These are phyloP conservation scores for Fusarium sp. DNA, from an alignment of 2,329 filamentous ascomycete genomes.

Conservation along the genomic window DNA sequence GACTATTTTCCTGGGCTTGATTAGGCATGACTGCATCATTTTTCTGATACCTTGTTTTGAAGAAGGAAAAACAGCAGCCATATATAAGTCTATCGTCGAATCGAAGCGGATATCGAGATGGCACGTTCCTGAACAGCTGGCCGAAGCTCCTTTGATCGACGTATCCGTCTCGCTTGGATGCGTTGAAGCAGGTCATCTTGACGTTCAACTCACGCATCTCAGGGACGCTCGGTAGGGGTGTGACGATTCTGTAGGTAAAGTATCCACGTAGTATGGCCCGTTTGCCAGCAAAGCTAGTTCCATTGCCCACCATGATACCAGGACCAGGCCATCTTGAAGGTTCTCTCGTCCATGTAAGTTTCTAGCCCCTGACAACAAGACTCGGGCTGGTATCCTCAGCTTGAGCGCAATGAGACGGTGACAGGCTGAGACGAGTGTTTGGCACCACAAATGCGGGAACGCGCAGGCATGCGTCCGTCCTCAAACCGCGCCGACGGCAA, in stretches of 20 bases:
- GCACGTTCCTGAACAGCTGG: constrained; percentile 39
- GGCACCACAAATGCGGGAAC: constrained; percentile 44
- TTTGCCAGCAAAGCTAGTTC: constrained; percentile 27
- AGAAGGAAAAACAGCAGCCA: background rate
- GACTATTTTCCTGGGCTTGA: constrained; percentile 10
- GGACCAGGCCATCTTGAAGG: constrained; percentile 33
- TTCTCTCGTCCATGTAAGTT: constrained; percentile 26
- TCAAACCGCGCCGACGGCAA: constrained; percentile 50
- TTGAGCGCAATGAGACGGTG: constrained; percentile 45
- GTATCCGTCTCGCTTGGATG: constrained; percentile 37
- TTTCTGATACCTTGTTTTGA: background rate
- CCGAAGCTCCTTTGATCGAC: constrained; percentile 43
- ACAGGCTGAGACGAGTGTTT: constrained; percentile 48
- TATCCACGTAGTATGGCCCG: constrained; percentile 25
- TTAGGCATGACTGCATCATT: constrained; percentile 23
- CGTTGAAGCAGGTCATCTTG: constrained; percentile 25
- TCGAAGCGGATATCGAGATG: constrained; percentile 20
- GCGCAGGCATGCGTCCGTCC: constrained; percentile 38
- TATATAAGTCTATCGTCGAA: background rate
- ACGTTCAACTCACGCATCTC: constrained; percentile 11
- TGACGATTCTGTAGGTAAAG: constrained; percentile 14
- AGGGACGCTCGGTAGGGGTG: constrained; percentile 20
- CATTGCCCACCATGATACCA: constrained; percentile 14
- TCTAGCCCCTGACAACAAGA: constrained; percentile 27
- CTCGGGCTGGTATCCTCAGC: constrained; percentile 34